These are phyloP conservation scores for Paraphysoderma sedebokerense DNA, from an alignment of 371 early-diverging fungal genomes.

Conservation along the genomic window DNA sequence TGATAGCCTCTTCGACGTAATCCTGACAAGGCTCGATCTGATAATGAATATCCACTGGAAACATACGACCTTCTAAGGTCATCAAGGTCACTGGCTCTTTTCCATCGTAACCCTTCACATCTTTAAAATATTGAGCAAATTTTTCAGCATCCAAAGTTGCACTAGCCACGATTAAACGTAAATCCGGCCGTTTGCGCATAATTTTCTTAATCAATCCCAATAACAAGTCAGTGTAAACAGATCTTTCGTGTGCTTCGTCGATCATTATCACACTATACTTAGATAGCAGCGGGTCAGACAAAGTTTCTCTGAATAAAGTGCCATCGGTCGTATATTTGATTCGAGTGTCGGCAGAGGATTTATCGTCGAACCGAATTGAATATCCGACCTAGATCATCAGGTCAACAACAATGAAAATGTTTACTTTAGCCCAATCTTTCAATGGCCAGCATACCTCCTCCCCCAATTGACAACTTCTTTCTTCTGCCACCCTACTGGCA, in stretches of 20 bases:
- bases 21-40: conserved; percentile 29
- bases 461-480: conserved; percentile 42
- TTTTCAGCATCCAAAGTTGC: conserved; percentile 54
- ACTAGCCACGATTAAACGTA: conserved; percentile 61
- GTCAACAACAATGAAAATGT: too few relatives aligned
- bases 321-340: conserved; percentile 99
- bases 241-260: conserved; percentile 99
- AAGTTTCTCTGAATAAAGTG: conserved; percentile 86
- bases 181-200: conserved; percentile 25
- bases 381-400: conserved; percentile 34
- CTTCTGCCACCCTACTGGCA: conserved; percentile 69
- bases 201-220: conserved; percentile 71
- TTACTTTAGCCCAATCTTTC: too few relatives aligned
- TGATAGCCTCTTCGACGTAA: conserved; percentile 39
- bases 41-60: conserved; percentile 52
- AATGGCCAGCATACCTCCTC: too few relatives aligned
- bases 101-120: conserved; percentile 48
- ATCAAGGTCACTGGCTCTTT: conserved; percentile 27
- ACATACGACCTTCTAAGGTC: conserved; percentile 51
- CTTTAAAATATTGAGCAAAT: conserved; percentile 51
- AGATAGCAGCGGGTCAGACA: conserved; percentile 67
- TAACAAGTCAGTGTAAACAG: conserved; percentile 91
- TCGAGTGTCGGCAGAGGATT: conserved; percentile 48
- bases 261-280: conserved; percentile 91
- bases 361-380: conserved; percentile 83